These are phyloP conservation scores for Pichia thaimueangensis DNA, from an alignment of 805 yeast genomes.

Conservation along the genomic window DNA sequence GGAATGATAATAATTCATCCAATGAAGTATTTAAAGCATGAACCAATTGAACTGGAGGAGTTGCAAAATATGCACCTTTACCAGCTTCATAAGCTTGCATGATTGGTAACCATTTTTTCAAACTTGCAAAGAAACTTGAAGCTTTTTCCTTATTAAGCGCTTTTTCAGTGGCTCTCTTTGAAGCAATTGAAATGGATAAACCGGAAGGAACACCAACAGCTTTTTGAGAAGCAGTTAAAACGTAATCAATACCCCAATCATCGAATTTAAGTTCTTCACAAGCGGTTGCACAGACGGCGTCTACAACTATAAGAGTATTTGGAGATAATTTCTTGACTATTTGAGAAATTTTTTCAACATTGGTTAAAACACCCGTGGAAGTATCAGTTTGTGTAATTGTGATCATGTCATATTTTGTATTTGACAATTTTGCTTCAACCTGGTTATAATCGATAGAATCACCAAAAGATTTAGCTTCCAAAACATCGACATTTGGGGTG, in stretches of 20 bases:
- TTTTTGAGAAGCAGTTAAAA: constrained; percentile 88
- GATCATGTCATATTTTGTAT: constrained; percentile 49
- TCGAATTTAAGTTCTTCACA: constrained; percentile 84
- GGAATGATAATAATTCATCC: constrained; percentile 55
- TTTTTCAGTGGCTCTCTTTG: constrained; percentile 64
- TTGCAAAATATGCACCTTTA: constrained; percentile 82
- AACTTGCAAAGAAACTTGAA: constrained; percentile 58
- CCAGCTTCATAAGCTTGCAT: constrained; percentile 82
- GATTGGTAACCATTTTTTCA: constrained; percentile 83
- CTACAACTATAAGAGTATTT: constrained; percentile 76
- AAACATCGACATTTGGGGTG: constrained; percentile 68
- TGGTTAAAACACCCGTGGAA: constrained; percentile 85
- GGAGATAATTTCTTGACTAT: constrained; percentile 65
- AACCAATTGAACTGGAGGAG: constrained; percentile 87
- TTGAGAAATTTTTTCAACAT: constrained; percentile 56
- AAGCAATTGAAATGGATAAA: constrained; percentile 67
- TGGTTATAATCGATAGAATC: constrained; percentile 51
- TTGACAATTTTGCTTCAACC: constrained; percentile 49
- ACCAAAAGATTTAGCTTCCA: constrained; percentile 65
- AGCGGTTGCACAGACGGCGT: constrained; percentile 92
- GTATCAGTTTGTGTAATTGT: constrained; percentile 96
- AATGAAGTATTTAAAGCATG: constrained; percentile 76
- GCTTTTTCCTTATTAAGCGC: constrained; percentile 45
- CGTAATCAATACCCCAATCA: constrained; percentile 85
- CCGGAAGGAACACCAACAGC: constrained; percentile 96